Evolutionary conservation across 306 rosid genomes (phyloP), one percentile per base, ranked within the genome.

Genomic region (Abrus pulchellus): DNA sequence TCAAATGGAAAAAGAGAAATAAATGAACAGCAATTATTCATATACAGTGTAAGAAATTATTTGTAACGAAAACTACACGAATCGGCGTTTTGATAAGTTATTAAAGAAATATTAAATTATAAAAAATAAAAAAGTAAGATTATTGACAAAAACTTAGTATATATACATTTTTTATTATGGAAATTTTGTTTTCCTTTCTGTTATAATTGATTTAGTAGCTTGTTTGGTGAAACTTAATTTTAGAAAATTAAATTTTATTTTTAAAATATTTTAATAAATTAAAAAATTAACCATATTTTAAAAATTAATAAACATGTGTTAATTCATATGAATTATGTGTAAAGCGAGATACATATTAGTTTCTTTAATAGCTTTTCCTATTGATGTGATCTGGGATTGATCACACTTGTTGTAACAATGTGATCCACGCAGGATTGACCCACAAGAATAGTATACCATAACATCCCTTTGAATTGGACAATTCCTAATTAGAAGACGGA

Each of bases 301-400:
- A 20, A 20, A 20, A 20, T 20, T 20, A 20, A 20, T 20, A 20
- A 20, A 20, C 20, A 20, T 20, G 20, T 20, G 40, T 2, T 27
- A 79, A 45, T 69, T 69, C 50, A 36, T 48, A 67, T 3, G 75
- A 72, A 45, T 74, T 55, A 28, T 3, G 54, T 49, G 11, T 47
- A 27, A 55, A 36, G 30, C 3, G 44, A 40, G 71, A 64, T 77
- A 56, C 49, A 20, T 20, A 20, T 64, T 43, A 1, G 11, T 20
- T 34, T 50, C 29, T 32, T 53, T 30, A 2, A 60, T 47, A 32
- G 29, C 32, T 75, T 30, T 36, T 36, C 40, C 40, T 48, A 32
- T 65, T 50, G 52, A 75, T 41, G 69, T 74, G 69, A 59, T 74
- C 59, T 62, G 61, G 48, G 6, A 60, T 80, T 71, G 56, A 71